Conservation (phyloP, 768 basidiomycete genomes). For the Pholiota molesta region DNA sequence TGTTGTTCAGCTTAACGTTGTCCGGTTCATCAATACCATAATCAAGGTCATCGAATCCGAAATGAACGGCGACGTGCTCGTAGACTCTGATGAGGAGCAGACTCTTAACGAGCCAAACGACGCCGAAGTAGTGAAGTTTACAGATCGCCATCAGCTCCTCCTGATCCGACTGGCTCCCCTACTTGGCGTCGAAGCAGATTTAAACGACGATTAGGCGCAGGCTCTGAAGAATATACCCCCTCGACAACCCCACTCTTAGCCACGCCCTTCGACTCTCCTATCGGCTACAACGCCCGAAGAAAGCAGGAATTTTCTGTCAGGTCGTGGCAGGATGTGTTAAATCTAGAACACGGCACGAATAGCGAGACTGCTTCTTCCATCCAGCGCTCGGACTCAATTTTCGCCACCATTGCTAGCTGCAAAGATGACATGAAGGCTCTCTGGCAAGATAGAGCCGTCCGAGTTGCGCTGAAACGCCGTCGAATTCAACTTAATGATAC, state of each 20-base stretch:
- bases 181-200: slow-evolving; percentile 59
- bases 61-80: slow-evolving; percentile 40
- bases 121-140: slow-evolving; percentile 41
- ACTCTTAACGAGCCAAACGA: slow-evolving; percentile 23
- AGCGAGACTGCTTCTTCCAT: slow-evolving; percentile 6
- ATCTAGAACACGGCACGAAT: slow-evolving; percentile 23
- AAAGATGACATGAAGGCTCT: slow-evolving; percentile 65
- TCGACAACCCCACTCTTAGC: slow-evolving; percentile 38
- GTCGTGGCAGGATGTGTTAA: slow-evolving; percentile 52
- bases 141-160: slow-evolving; percentile 54
- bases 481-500: slow-evolving; percentile 60
- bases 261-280: slow-evolving; percentile 47
- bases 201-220: slow-evolving; percentile 63
- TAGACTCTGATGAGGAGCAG: slow-evolving; percentile 39
- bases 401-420: slow-evolving; percentile 58
- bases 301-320: slow-evolving; percentile 55
- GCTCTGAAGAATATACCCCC: slow-evolving; percentile 38
- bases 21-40: slow-evolving; percentile 69
- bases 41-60: slow-evolving; percentile 63
- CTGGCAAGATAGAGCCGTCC: slow-evolving; percentile 62
- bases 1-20: slow-evolving; percentile 80
- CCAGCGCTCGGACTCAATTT: slow-evolving; percentile 27
- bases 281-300: slow-evolving; percentile 26
- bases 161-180: slow-evolving; percentile 67
- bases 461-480: slow-evolving; percentile 47